Percentiles rank a stretch among this genome's conserved stretches.
Conservation (phyloP, 345 rosid genomes). For the Reutealis trisperma region DNA sequence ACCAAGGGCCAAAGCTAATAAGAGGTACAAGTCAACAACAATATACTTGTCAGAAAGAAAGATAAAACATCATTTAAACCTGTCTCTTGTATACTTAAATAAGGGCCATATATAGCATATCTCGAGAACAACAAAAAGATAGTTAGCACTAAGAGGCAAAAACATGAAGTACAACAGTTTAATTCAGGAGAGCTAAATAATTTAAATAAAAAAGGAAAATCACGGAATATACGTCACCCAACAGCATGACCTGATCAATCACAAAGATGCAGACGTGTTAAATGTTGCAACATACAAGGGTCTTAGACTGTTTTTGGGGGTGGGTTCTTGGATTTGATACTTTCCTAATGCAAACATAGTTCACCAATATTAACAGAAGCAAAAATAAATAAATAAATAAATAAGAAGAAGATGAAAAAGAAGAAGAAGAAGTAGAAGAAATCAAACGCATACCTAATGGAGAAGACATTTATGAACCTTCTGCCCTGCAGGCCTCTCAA, state of each 20-base stretch:
- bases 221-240: background rate
- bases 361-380: background rate
- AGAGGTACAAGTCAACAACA: background rate
- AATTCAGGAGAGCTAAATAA: background rate
- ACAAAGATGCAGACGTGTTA: background rate
- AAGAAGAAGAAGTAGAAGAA: background rate
- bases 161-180: background rate
- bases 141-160: background rate
- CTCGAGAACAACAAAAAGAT: background rate
- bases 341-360: background rate
- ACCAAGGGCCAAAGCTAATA: background rate
- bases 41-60: background rate
- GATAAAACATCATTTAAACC: background rate
- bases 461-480: constrained; percentile 69
- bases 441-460: constrained; percentile 54
- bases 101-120: background rate
- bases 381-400: background rate
- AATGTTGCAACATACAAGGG: background rate
- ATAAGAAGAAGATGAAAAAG: no score
- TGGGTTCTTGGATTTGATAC: background rate
- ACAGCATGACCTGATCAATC: background rate
- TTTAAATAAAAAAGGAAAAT: background rate
- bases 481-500: constrained; percentile 73
- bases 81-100: background rate
- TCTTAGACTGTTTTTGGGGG: background rate